Evolutionary conservation across 1,284 basidiomycete genomes (phyloP).

Genomic region (Irpex sp.): DNA sequence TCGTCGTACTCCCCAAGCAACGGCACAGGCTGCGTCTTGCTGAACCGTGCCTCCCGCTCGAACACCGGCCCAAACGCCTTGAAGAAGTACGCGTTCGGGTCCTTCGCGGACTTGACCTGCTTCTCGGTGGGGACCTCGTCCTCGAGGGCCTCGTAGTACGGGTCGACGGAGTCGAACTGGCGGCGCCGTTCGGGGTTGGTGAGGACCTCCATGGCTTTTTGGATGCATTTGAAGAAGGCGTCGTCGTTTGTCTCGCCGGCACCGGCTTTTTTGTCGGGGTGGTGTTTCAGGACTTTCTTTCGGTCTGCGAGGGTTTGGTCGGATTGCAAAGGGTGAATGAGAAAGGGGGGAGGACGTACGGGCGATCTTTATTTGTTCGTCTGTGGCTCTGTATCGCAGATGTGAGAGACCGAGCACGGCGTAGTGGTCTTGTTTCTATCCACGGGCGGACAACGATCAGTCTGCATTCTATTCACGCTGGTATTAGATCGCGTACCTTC

Average conservation of each 20-base stretch:
- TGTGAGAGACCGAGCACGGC: conserved; percentile 93
- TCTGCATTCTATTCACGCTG: not conserved
- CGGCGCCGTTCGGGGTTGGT: conserved; percentile 85
- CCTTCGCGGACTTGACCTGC: conserved; percentile 55
- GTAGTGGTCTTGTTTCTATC: conserved; percentile 96
- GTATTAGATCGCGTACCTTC: conserved; percentile 59
- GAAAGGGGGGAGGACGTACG: conserved; percentile 53
- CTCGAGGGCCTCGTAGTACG: conserved; percentile 68
- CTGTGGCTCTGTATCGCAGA: conserved; percentile 84
- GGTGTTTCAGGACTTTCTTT: conserved; percentile 98
- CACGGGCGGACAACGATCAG: not conserved
- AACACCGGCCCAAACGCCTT: conserved; percentile 74
- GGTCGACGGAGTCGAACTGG: conserved; percentile 97
- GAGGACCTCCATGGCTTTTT: conserved; percentile 94
- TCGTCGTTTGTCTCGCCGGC: conserved; percentile 87
- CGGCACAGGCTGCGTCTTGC: conserved; percentile 85
- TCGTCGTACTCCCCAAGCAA: conserved; percentile 72
- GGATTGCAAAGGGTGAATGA: not conserved
- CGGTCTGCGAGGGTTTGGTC: conserved; percentile 57
- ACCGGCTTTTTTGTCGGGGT: conserved; percentile 97
- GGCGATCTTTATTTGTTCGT: conserved; percentile 94
- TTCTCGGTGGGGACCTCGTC: conserved; percentile 73
- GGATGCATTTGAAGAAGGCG: conserved; percentile 99
- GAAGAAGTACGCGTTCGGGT: conserved; percentile 64
- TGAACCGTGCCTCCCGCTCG: conserved; percentile 90